Evolutionary conservation across 2,329 filamentous ascomycete genomes (phyloP), one percentile per base, ranked within the genome.

Genomic region (Arthrobotrys sphaeroides): DNA sequence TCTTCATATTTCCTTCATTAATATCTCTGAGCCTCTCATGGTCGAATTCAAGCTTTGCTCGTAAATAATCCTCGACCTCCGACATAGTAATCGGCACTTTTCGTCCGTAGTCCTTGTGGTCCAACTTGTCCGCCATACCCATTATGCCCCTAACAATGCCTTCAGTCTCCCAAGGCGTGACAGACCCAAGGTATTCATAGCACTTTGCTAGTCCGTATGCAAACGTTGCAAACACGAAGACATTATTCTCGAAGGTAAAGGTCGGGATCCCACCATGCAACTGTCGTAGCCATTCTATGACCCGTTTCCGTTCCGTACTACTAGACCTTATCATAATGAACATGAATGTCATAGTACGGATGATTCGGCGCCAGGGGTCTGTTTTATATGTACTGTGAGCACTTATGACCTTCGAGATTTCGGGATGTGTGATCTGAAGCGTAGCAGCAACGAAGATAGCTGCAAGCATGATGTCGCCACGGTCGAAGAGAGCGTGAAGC

Each of bases 281-380:
- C 12, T 60, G 42, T 18, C 38, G 60, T 5, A 73, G 40, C 69
- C 69, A 73, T 38, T 61, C 9, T 24, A 73, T 73, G 36, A 66
- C 60, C 9, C 53, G 60, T 20, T 61, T 62, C 13, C 69, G 22
- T 31, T 73, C 69, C 5, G 10, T 38, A 28, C 51, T 73, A 13
- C 60, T 66, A 3, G 69, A 73, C 12, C 69, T 62, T 18, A 73
- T 61, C 31, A 73, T 66, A 24, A 73, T 73, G 18, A 66, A 73
- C 24, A 73, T 66, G 26, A 73, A 73, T 1, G 42, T 38, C 24
- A 66, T 40, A 16, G 69, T 66, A 18, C 69, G 69, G 7, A 73
- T 73, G 18, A 66, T 43, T 2, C 61, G 69, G 10, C 69, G 60
- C 69, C 60, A 73, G 10, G 60, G 49, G 13, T 73, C 51, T 5